Evolutionary conservation across 176 grass and related monocot species (phyloP).

Genomic region (Raddia guianensis): DNA sequence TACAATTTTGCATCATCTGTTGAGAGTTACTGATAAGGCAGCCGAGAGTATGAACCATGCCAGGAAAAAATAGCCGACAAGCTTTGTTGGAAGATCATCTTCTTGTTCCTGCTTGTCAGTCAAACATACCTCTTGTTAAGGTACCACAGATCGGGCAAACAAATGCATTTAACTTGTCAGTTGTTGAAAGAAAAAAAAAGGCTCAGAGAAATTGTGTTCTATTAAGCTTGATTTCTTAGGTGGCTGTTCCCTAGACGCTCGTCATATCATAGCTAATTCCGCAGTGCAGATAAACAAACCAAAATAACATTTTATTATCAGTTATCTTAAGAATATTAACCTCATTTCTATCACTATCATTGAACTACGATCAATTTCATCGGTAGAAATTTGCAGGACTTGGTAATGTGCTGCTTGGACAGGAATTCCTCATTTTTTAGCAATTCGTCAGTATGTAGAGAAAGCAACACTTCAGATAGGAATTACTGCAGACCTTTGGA

Average conservation of each 20-base stretch:
- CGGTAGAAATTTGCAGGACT: not conserved
- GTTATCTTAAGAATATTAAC: not conserved
- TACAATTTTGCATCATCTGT: constrained; percentile 57
- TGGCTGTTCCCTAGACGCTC: not conserved
- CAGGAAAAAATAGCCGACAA: constrained; percentile 84
- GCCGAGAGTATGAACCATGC: constrained; percentile 68
- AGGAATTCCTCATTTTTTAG: not conserved
- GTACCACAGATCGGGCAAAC: not conserved
- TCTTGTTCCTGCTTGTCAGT: constrained; percentile 74
- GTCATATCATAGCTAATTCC: not conserved
- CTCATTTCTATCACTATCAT: not conserved
- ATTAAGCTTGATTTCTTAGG: not conserved
- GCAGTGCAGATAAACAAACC: not conserved
- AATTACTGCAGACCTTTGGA: constrained; percentile 59
- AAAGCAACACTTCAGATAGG: constrained; percentile 1
- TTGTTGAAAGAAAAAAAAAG: not conserved
- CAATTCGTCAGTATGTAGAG: not conserved
- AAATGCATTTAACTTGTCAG: not conserved
- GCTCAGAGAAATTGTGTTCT: no score
- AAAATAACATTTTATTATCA: not conserved
- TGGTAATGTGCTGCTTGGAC: not conserved
- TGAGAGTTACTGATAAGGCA: constrained; percentile 66
- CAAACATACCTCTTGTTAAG: not conserved
- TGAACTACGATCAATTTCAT: not conserved
- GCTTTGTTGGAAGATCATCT: constrained; percentile 70